These are phyloP conservation scores for Lasiodiplodia gonubiensis DNA, from an alignment of 2,329 filamentous ascomycete genomes.

Conservation along the genomic window DNA sequence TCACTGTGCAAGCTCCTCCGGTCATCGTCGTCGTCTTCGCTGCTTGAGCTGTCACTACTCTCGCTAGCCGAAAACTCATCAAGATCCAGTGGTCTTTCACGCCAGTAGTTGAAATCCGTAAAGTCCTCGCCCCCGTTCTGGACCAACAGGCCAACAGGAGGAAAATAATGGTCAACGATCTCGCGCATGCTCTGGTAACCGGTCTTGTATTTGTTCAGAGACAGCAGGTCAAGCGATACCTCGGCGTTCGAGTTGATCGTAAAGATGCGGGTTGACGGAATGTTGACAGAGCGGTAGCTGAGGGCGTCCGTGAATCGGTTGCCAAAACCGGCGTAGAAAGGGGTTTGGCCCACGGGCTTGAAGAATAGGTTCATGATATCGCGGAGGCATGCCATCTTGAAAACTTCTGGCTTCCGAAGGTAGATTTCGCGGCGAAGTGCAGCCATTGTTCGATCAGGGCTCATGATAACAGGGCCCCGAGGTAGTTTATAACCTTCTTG, in stretches of 20 bases:
- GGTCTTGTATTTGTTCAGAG: conserved; percentile 92
- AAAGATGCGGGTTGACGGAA: conserved; percentile 92
- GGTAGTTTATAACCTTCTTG: conserved; percentile 89
- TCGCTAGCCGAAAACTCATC: conserved; percentile 90
- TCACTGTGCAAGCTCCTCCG: conserved; percentile 54
- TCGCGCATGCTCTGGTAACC: conserved; percentile 98
- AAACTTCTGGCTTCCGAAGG: conserved; percentile 93
- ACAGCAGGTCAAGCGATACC: conserved; percentile 87
- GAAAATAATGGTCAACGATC: conserved; percentile 97
- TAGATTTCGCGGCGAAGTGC: conserved; percentile 92
- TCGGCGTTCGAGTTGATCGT: conserved; percentile 99
- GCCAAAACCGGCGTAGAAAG: conserved; percentile 96
- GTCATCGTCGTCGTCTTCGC: conserved; percentile 58
- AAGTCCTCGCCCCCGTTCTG: conserved; percentile 91
- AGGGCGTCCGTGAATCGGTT: conserved; percentile 96
- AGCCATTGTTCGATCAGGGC: conserved; percentile 92
- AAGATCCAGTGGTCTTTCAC: conserved; percentile 80
- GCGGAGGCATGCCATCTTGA: conserved; percentile 98
- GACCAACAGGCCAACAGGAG: conserved; percentile 83
- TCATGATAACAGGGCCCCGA: conserved; percentile 91
- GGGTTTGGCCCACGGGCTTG: conserved; percentile 66
- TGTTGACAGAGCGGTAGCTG: conserved; percentile 94
- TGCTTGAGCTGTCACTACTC: conserved; percentile 40
- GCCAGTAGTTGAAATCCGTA: conserved; percentile 97
- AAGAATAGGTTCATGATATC: conserved; percentile 90